phyloP scores from a whole-genome alignment of 805 yeast species.

The Barnettozyma sucrosica region DNA sequence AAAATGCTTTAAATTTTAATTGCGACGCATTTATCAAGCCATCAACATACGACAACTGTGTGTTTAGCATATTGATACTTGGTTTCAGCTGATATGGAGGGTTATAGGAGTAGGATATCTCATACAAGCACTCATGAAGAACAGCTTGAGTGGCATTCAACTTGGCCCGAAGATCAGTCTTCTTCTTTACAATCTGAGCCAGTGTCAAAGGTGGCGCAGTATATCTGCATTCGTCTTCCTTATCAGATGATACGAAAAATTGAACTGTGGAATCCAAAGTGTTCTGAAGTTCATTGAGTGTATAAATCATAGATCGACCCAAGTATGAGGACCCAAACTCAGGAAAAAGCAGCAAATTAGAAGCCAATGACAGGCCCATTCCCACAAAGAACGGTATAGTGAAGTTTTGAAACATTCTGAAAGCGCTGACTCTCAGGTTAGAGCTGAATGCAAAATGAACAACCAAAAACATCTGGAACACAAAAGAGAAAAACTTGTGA shows the following conservation, averaged over 20 bases:
- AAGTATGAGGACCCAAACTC: conserved; percentile 47
- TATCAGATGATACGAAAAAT: conserved; percentile 31
- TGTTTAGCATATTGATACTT: conserved; percentile 28
- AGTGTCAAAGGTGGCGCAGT: conserved; percentile 24
- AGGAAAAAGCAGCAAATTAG: conserved; percentile 41
- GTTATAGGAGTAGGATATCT: conserved; percentile 41
- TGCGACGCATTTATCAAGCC: conserved; percentile 46
- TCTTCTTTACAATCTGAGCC: conserved; percentile 30
- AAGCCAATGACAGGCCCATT: conserved; percentile 37
- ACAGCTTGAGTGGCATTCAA: conserved; percentile 33
- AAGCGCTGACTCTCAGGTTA: conserved; percentile 28
- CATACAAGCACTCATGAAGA: conserved; percentile 42
- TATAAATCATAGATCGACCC: conserved; percentile 37
- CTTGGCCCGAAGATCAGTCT: conserved; percentile 29
- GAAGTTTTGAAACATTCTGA: conserved; percentile 30
- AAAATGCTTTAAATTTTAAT: conserved; percentile 33
- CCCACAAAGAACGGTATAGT: conserved; percentile 42
- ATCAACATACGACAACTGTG: conserved; percentile 30
- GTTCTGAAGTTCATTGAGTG: conserved; percentile 35
- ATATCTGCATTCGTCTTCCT: conserved; percentile 13
- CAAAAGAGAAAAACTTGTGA: conserved; percentile 41
- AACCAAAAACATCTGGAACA: conserved; percentile 42
- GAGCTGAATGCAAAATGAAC: conserved; percentile 44
- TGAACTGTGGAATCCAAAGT: conserved; percentile 34
- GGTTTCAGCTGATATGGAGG: conserved; percentile 38